A percentile compares a stretch with the other conserved stretches of the same genome.
Evolutionary conservation across 2,329 filamentous ascomycete genomes (phyloP).

Genomic region (Clonostachys chloroleuca): DNA sequence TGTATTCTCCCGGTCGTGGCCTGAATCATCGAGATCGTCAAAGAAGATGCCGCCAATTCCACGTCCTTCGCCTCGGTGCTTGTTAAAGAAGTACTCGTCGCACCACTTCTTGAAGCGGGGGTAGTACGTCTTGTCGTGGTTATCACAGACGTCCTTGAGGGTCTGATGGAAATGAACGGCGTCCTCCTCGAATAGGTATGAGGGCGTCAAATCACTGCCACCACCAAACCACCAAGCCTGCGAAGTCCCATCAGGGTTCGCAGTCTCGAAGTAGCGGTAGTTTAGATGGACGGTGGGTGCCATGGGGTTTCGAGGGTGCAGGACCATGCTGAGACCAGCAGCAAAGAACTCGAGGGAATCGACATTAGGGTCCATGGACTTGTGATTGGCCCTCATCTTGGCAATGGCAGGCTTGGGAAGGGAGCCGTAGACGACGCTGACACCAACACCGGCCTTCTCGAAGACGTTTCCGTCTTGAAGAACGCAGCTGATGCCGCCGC

Average conservation of each 20-base stretch:
- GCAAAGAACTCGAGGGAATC: slow-evolving; percentile 93
- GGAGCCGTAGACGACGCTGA: slow-evolving; percentile 89
- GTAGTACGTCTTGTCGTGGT: slow-evolving; percentile 89
- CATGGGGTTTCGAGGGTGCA: slow-evolving; percentile 94
- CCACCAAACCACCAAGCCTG: slow-evolving; percentile 99
- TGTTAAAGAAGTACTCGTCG: slow-evolving; percentile 94
- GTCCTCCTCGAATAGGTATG: slow-evolving; percentile 95
- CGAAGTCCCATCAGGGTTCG: slow-evolving; percentile 72
- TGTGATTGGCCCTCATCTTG: slow-evolving; percentile 94
- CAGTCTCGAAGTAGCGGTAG: slow-evolving; percentile 98
- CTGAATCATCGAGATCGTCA: slow-evolving; percentile 85
- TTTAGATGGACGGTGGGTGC: slow-evolving; percentile 97
- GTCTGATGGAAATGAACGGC: slow-evolving; percentile 94
- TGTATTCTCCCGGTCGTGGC: slow-evolving; percentile 82
- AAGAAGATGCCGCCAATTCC: slow-evolving; percentile 98
- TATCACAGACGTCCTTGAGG: slow-evolving; percentile 89
- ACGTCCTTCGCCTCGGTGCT: slow-evolving; percentile 81
- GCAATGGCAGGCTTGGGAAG: slow-evolving; percentile 82
- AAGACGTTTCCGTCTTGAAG: slow-evolving; percentile 96
- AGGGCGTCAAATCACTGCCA: slow-evolving; percentile 88
- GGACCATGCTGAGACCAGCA: slow-evolving; percentile 84
- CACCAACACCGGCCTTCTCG: slow-evolving; percentile 95
- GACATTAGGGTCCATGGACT: slow-evolving; percentile 73
- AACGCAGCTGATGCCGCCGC: slow-evolving; percentile 91
- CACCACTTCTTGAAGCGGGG: slow-evolving; percentile 97